Conservation (phyloP, 2,329 filamentous ascomycete genomes). For the Aspergillus intermedius region DNA sequence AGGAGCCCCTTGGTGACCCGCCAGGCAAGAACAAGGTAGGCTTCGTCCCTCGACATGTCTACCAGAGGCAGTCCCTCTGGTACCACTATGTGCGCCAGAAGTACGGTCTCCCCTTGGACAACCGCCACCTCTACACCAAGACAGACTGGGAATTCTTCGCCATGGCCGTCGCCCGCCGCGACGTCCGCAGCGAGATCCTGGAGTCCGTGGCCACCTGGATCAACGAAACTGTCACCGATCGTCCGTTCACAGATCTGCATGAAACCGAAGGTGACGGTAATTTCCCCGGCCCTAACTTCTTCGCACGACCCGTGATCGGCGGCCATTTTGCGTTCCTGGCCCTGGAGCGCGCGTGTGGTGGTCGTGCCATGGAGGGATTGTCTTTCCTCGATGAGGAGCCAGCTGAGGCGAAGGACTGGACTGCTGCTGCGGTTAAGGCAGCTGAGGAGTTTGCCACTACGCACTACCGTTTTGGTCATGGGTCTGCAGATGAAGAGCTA, state of each 20-base stretch:
- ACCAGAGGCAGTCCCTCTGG: conserved; percentile 73
- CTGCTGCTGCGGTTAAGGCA: conserved; percentile 17
- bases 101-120: conserved; percentile 77
- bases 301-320: conserved; percentile 74
- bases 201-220: conserved; percentile 71
- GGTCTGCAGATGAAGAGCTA: conserved; percentile 19
- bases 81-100: conserved; percentile 71
- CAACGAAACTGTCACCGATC: conserved; percentile 72
- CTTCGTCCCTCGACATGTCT: conserved; percentile 70
- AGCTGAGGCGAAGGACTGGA: conserved; percentile 15
- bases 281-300: conserved; percentile 69
- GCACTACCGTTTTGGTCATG: conserved; percentile 5
- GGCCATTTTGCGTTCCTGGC: conserved; percentile 81
- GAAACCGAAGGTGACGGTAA: conserved; percentile 70
- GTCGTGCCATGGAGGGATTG: conserved; percentile 56
- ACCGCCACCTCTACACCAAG: conserved; percentile 76
- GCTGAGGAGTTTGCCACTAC: conserved; percentile 12
- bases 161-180: conserved; percentile 65
- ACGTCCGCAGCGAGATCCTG: conserved; percentile 64
- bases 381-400: conserved; percentile 38
- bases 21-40: conserved; percentile 27
- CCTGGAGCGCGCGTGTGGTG: conserved; percentile 71
- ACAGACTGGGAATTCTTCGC: conserved; percentile 90
- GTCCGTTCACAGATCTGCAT: conserved; percentile 75
- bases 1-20: conserved; percentile 16